These are phyloP conservation scores for Diaporthe citri DNA, from an alignment of 2,329 filamentous ascomycete genomes.

Conservation along the genomic window DNA sequence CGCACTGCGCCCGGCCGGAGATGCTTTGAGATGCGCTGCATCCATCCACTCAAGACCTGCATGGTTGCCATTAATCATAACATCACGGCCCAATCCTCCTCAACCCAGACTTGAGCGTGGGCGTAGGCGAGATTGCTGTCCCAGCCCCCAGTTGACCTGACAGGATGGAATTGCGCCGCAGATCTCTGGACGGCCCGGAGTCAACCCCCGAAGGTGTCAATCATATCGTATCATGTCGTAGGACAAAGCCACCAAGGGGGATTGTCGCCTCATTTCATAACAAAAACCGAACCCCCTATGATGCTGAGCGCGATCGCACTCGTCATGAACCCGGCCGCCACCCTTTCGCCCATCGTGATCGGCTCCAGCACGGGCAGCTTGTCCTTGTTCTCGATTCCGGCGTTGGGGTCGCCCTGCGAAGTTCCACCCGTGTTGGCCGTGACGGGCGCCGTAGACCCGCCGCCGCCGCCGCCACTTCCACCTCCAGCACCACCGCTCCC, in stretches of 20 bases:
- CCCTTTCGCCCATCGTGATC: constrained; percentile 64
- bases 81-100: background rate
- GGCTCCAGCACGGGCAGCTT: constrained; percentile 48
- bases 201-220: constrained; percentile 20
- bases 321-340: constrained; percentile 69
- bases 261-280: constrained; percentile 53
- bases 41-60: constrained; percentile 1
- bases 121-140: background rate
- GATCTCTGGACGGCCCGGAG: constrained; percentile 19
- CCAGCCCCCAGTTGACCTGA: background rate
- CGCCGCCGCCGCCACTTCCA: constrained; percentile 36
- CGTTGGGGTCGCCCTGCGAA: constrained; percentile 63
- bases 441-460: constrained; percentile 55
- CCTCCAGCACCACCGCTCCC: constrained; percentile 26
- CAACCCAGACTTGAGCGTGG: background rate
- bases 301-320: constrained; percentile 62
- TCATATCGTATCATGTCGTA: constrained; percentile 37
- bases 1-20: background rate
- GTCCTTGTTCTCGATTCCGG: constrained; percentile 51
- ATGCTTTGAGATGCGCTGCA: constrained; percentile 28
- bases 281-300: constrained; percentile 63
- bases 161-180: background rate
- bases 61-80: constrained; percentile 15
- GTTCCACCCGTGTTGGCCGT: constrained; percentile 71
- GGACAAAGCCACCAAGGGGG: constrained; percentile 31